Percentiles rank a stretch among this genome's conserved stretches.
These are phyloP conservation scores for Candolleomyces efflorescens DNA, from an alignment of 768 basidiomycete species.

Conservation along the genomic window DNA sequence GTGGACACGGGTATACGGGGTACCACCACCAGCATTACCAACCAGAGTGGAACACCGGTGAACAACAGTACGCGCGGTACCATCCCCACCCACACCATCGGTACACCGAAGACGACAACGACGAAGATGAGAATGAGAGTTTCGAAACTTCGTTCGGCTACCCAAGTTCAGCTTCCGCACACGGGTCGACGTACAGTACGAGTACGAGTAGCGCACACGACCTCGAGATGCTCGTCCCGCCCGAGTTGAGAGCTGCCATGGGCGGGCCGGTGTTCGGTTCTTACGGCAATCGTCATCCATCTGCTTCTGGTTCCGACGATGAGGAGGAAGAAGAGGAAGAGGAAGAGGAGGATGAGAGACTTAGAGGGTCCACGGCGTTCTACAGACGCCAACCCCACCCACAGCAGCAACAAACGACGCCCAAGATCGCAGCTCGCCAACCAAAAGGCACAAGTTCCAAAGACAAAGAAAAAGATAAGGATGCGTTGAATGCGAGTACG, in stretches of 20 bases:
- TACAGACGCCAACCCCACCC: no score
- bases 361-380: no score
- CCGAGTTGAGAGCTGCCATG: slow-evolving; percentile 7
- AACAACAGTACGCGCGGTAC: neutral
- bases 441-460: no score
- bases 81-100: neutral
- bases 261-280: no score
- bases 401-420: no score
- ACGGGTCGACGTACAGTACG: neutral
- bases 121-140: neutral
- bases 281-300: neutral
- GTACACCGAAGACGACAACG: neutral
- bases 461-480: neutral
- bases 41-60: no score
- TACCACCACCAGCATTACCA: neutral
- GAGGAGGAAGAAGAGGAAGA: no score
- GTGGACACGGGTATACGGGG: neutral
- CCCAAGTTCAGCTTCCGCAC: neutral
- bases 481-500: neutral
- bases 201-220: neutral
- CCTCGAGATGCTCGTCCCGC: neutral
- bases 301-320: neutral
- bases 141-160: neutral
- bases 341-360: no score
- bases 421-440: neutral